Evolutionary conservation across 768 basidiomycete genomes (phyloP).

Genomic region (Boletales sp.): DNA sequence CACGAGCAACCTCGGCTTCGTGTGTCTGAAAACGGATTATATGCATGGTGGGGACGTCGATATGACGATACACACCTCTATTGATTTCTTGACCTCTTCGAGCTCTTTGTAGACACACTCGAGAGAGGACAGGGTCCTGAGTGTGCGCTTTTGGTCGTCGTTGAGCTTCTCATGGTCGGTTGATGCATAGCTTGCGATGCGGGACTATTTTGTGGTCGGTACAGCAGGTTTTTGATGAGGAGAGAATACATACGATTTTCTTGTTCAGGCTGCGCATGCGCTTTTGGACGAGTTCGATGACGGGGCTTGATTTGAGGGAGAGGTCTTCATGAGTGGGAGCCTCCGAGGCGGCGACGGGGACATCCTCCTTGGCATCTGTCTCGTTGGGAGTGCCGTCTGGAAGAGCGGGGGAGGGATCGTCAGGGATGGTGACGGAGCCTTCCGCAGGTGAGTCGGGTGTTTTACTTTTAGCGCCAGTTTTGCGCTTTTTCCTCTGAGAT

Average conservation of each 20-base stretch:
- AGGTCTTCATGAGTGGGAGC: slow-evolving; percentile 43
- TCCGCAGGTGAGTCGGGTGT: slow-evolving; percentile 45
- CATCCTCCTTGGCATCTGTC: slow-evolving; percentile 44
- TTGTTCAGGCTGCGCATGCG: slow-evolving; percentile 73
- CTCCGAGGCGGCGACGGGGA: slow-evolving; percentile 39
- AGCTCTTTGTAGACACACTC: slow-evolving; percentile 82
- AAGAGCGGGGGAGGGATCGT: slow-evolving; percentile 42
- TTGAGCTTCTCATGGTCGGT: slow-evolving; percentile 73
- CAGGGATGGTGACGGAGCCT: slow-evolving; percentile 37
- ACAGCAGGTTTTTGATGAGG: slow-evolving; percentile 1
- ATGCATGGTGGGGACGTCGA: background rate
- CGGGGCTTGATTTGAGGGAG: slow-evolving; percentile 55
- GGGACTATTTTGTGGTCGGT: slow-evolving; percentile 44
- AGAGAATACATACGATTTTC: slow-evolving; percentile 64
- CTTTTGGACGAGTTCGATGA: slow-evolving; percentile 77
- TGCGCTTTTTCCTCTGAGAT: slow-evolving; percentile 66
- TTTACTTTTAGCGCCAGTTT: slow-evolving; percentile 47
- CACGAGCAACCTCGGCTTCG: slow-evolving; percentile 60
- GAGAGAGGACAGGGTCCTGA: slow-evolving; percentile 70
- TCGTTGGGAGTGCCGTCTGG: slow-evolving; percentile 50
- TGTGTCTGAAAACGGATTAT: slow-evolving; percentile 40
- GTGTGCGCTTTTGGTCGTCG: slow-evolving; percentile 76
- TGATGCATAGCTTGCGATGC: slow-evolving; percentile 68
- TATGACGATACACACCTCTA: slow-evolving; percentile 58
- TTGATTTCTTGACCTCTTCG: slow-evolving; percentile 75